Evolutionary conservation across 257 asterid species (phyloP), one percentile per base, ranked within the genome.

Genomic region (Linderniella brevidens): DNA sequence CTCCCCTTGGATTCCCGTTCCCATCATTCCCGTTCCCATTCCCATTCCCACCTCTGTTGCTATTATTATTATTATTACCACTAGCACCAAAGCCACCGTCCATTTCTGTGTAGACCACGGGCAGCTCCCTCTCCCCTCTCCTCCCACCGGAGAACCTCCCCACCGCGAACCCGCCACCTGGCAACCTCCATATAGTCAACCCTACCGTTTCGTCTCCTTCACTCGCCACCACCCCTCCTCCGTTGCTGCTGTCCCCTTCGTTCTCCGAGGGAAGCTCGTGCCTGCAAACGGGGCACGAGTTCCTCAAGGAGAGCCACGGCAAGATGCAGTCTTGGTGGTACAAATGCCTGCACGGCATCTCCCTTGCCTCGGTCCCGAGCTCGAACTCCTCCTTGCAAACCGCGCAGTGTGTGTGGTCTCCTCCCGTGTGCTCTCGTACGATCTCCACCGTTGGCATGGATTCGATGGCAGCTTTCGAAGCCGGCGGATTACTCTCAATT

Each of bases 161-260:
- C 35, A 85, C 95, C 0, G 95, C 95, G 43, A 80, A 85, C 40
- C 95, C 95, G 16, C 93, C 93, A 1, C 95, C 95, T 0, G 95
- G 95, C 64, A 85, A 55, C 54, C 95, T 73, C 95, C 95, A 84
- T 52, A 84, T 84, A 0, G 95, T 84, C 56, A 84, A 43, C 11
- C 95, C 95, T 44, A 78, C 92, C 4, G 81, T 63, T 50, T 75
- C 92, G 13, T 69, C 92, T 35, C 61, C 81, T 2, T 63, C 74
- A 8, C 15, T 57, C 7, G 43, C n/a, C n/a, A n/a, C 49, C 8
- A 68, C 73, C 1, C 45, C 61, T 0, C 29, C 59, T 35, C 43
- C 52, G n/a, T n/a, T n/a, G n/a, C n/a, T n/a, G n/a, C n/a, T n/a
- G 3, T 25, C 32, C 4, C 18, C 43, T n/a, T n/a, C 44, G 11